A percentile compares a stretch with the other conserved stretches of the same genome.
Evolutionary conservation across 345 rosid species (phyloP).

Genomic region (Citrus unshiu): DNA sequence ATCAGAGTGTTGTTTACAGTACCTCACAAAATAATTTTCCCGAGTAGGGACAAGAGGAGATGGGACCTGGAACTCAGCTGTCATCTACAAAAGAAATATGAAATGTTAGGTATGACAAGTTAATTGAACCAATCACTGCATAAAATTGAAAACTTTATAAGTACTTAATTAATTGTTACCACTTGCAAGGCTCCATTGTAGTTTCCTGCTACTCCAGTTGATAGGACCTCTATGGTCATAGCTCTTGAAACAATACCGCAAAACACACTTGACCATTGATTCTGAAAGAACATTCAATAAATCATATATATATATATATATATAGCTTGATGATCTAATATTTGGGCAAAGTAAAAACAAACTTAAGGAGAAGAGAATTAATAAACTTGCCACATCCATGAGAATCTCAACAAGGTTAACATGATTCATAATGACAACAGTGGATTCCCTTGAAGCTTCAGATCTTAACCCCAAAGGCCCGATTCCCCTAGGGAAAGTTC

Average conservation of each 20-base stretch:
- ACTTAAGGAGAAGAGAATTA: neutral
- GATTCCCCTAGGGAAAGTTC: constrained; percentile 78
- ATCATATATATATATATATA: neutral
- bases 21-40: constrained; percentile 78
- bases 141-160: neutral
- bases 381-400: constrained; percentile 77
- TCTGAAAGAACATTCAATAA: constrained; percentile 31
- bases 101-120: neutral
- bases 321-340: no score
- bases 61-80: constrained; percentile 91
- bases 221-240: constrained; percentile 84
- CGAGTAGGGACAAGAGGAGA: constrained; percentile 87
- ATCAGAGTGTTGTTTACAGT: constrained; percentile 81
- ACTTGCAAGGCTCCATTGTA: constrained; percentile 97
- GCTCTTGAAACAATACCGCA: constrained; percentile 90
- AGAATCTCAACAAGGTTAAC: constrained; percentile 83
- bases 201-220: constrained; percentile 97
- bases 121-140: neutral
- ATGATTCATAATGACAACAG: constrained; percentile 82
- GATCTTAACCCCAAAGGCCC: constrained; percentile 73
- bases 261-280: constrained; percentile 83
- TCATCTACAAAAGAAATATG: constrained; percentile 46
- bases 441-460: constrained; percentile 85
- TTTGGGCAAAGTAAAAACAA: neutral
- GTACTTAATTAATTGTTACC: constrained; percentile 36